phyloP scores from a whole-genome alignment of 2,329 filamentous ascomycete species.

The Sclerotinia glacialis region DNA sequence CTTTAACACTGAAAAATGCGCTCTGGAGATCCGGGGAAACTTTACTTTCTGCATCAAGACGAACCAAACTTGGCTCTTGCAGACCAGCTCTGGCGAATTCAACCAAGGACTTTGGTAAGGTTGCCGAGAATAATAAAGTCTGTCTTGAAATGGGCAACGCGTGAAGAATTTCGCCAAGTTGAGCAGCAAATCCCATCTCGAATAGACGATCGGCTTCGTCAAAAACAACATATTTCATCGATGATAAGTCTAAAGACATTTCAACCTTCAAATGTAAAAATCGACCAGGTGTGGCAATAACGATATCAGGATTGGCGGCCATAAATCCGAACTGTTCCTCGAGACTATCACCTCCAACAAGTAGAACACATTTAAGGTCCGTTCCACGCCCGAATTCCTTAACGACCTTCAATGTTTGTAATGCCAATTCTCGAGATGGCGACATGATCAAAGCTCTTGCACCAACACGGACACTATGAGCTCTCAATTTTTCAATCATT shows the following conservation, averaged over 20 bases:
- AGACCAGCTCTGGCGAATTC: slow-evolving; percentile 93
- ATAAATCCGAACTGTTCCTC: slow-evolving; percentile 94
- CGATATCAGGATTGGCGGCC: slow-evolving; percentile 92
- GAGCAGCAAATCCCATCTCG: slow-evolving; percentile 96
- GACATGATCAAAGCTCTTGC: slow-evolving; percentile 84
- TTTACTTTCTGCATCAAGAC: slow-evolving; percentile 91
- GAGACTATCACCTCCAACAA: slow-evolving; percentile 92
- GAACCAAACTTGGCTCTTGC: slow-evolving; percentile 85
- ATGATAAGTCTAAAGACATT: slow-evolving; percentile 88
- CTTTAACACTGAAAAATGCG: slow-evolving; percentile 91
- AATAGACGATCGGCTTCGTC: slow-evolving; percentile 96
- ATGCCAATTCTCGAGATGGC: slow-evolving; percentile 86
- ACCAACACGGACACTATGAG: slow-evolving; percentile 83
- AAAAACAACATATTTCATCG: slow-evolving; percentile 91
- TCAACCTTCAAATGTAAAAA: slow-evolving; percentile 97
- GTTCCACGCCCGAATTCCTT: slow-evolving; percentile 91
- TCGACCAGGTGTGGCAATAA: slow-evolving; percentile 94
- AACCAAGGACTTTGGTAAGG: slow-evolving; percentile 86
- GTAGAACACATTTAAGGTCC: slow-evolving; percentile 81
- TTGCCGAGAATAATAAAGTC: slow-evolving; percentile 92
- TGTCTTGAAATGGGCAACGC: slow-evolving; percentile 81
- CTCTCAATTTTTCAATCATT: slow-evolving; percentile 91
- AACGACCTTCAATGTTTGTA: slow-evolving; percentile 94
- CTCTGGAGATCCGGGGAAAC: slow-evolving; percentile 94
- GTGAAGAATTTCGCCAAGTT: slow-evolving; percentile 89